These are phyloP conservation scores for Barnettozyma hawaiiensis DNA, from an alignment of 1,139 yeast genomes.

Conservation along the genomic window DNA sequence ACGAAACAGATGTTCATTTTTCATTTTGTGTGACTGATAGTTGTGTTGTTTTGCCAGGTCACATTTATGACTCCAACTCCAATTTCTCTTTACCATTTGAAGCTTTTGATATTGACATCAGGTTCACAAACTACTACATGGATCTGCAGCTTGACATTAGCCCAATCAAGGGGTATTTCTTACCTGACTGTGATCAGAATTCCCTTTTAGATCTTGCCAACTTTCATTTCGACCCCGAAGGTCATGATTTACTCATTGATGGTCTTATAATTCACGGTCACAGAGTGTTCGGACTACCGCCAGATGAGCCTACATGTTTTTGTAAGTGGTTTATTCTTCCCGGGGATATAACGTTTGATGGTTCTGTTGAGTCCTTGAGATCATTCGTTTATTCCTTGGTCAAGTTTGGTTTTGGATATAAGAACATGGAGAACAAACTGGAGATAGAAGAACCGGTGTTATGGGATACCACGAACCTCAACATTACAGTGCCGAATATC, in stretches of 20 bases:
- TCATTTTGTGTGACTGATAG: constrained; percentile 68
- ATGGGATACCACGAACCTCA: constrained; percentile 63
- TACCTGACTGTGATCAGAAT: constrained; percentile 28
- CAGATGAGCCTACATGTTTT: constrained; percentile 77
- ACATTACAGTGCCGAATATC: constrained; percentile 27
- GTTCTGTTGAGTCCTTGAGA: constrained; percentile 44
- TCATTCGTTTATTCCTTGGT: constrained; percentile 40
- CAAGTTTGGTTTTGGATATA: constrained; percentile 56
- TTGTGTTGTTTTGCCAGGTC: constrained; percentile 63
- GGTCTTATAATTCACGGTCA: constrained; percentile 76
- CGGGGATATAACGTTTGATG: constrained; percentile 51
- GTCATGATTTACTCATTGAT: constrained; percentile 46
- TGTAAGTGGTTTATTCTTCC: constrained; percentile 85
- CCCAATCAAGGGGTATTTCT: constrained; percentile 38
- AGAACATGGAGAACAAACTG: constrained; percentile 71
- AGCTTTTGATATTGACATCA: constrained; percentile 64
- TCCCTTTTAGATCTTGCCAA: constrained; percentile 20
- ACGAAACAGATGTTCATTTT: constrained; percentile 73
- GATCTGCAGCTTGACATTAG: constrained; percentile 62
- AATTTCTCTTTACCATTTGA: constrained; percentile 63
- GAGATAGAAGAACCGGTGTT: constrained; percentile 50
- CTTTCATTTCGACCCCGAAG: constrained; percentile 9
- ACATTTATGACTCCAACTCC: constrained; percentile 59
- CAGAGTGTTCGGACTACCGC: constrained; percentile 89
- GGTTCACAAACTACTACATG: constrained; percentile 92